These are phyloP conservation scores for Metschnikowia gruessii DNA, from an alignment of 805 yeast species.

Conservation along the genomic window DNA sequence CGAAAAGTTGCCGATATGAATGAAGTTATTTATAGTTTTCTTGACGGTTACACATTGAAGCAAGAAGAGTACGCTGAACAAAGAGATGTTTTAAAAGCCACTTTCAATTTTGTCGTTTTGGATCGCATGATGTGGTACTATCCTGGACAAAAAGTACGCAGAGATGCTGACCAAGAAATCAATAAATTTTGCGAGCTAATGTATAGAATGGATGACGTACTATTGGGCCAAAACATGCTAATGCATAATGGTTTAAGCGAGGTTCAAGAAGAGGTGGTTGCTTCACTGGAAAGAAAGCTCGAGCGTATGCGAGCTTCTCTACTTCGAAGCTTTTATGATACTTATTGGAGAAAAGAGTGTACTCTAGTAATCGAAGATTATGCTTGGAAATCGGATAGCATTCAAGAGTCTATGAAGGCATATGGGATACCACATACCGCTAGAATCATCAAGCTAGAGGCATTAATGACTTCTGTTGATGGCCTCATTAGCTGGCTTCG, in stretches of 20 bases:
- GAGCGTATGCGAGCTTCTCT: neutral
- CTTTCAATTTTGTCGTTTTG: neutral
- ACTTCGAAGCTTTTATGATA: neutral
- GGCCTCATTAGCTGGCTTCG: constrained; percentile 1
- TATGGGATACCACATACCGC: neutral
- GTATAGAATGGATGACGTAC: neutral
- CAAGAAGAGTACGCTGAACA: neutral
- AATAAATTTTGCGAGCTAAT: neutral
- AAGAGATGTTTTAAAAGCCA: neutral
- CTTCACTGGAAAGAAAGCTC: neutral
- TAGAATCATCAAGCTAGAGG: neutral
- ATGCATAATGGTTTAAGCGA: neutral
- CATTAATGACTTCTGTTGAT: neutral
- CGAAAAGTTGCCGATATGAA: neutral
- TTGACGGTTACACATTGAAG: neutral
- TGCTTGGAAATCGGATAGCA: neutral
- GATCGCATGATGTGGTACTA: neutral
- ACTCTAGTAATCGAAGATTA: neutral
- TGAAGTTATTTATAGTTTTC: neutral
- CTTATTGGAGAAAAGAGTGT: neutral
- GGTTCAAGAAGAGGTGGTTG: neutral
- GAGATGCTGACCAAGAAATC: neutral
- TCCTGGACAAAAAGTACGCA: neutral
- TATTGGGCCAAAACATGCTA: neutral
- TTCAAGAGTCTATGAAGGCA: neutral